Evolutionary conservation across 257 asterid species (phyloP), one percentile per base, ranked within the genome.

Genomic region (Ophiorrhiza pumila): DNA sequence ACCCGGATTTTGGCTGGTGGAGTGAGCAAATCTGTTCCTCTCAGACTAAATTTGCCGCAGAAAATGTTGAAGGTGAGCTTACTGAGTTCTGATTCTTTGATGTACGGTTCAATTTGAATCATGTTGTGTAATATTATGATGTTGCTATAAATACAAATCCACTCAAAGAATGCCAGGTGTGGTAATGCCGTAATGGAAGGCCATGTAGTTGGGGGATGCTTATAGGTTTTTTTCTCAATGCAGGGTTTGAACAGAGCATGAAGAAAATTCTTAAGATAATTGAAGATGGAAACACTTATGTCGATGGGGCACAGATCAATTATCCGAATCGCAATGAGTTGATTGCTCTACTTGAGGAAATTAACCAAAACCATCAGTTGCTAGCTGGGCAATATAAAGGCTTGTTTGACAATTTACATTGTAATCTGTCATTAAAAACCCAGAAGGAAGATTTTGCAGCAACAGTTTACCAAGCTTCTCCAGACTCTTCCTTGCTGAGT

Each of bases 201-300:
- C 20, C 35, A 39, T 13, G 13, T 64, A 10, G 29, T 50, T n/a
- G 71, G 9, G 32, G 15, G 39, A 63, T 71, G 42, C 11, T 63
- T 12, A 71, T 22, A 56, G 29, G 18, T 11, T 23, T 8, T 11
- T 23, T 8, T 72, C 27, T 77, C 35, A 27, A 53, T 85, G 82
- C 87, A 92, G 98, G 81, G 69, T 72, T 85, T 23, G 86, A 88
- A 66, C 84, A 79, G 76, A 76, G 72, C 69, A 78, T 88, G 77
- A 74, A 86, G 52, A 79, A 78, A 75, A 77, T 92, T 87, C 83
- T 77, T 20, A 55, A 41, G 74, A 67, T 88, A 76, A 72, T 85
- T 75, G 81, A 76, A 4, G 83, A 69, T 62, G 85, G 65, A 39
- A 74, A 75, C 32, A 39, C 45, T 68, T 65, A 52, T 4, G 71